A percentile compares a stretch with the other conserved stretches of the same genome.
phyloP scores from a whole-genome alignment of 192 early-diverging fungal species.

The Coemansia javaensis region DNA sequence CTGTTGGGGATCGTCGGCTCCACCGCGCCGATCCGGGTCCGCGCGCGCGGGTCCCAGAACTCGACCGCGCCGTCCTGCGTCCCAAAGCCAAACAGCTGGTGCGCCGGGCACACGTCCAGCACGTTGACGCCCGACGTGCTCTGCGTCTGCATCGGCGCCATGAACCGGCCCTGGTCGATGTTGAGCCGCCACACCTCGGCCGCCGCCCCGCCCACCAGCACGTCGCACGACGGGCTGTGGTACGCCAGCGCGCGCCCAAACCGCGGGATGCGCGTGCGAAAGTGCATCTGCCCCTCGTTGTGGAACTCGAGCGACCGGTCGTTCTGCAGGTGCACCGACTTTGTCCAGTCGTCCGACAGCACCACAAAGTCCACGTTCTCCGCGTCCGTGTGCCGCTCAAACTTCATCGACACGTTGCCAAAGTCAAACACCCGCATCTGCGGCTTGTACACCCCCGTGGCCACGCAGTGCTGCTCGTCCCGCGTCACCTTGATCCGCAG shows the following conservation, averaged over 20 bases:
- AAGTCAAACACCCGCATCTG: conserved; percentile 95
- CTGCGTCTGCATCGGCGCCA: conserved; percentile 74
- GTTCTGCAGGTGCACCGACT: conserved; percentile 83
- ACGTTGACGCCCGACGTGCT: conserved; percentile 64
- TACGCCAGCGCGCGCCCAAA: conserved; percentile 91
- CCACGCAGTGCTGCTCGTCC: conserved; percentile 85
- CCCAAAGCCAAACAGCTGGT: conserved; percentile 90
- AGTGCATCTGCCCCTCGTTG: conserved; percentile 92
- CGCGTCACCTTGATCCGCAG: conserved; percentile 74
- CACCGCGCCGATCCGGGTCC: conserved; percentile 70
- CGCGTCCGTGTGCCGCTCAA: conserved; percentile 90
- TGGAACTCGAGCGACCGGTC: conserved; percentile 93
- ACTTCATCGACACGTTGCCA: conserved; percentile 92
- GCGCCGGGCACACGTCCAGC: conserved; percentile 79
- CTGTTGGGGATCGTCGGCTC: conserved; percentile 50
- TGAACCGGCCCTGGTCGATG: conserved; percentile 87
- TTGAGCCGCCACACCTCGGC: conserved; percentile 88
- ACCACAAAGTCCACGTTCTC: conserved; percentile 85
- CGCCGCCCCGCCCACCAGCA: conserved; percentile 74
- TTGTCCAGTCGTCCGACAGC: conserved; percentile 97
- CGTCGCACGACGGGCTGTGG: conserved; percentile 87
- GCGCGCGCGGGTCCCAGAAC: conserved; percentile 91
- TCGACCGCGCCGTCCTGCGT: conserved; percentile 81
- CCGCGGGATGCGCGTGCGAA: conserved; percentile 87
- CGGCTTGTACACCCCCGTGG: conserved; percentile 97